These are phyloP conservation scores for Selenicereus undatus DNA, from an alignment of 148 eudicot species.

Conservation along the genomic window DNA sequence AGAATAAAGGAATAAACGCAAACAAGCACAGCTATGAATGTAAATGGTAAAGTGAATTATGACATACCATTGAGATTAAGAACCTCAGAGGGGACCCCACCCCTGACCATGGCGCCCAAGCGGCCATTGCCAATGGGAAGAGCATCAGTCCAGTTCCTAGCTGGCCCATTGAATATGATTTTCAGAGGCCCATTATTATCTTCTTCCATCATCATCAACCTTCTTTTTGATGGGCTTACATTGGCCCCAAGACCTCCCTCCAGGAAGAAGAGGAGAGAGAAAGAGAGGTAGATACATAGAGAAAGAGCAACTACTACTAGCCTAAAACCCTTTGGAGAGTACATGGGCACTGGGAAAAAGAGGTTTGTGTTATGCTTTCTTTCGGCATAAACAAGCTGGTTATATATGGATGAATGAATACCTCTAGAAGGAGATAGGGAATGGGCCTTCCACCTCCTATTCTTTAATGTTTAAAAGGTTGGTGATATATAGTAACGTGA, in stretches of 20 bases:
- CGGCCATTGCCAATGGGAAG: slow-evolving; percentile 81
- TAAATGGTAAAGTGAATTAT: no score
- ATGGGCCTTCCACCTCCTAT: background rate
- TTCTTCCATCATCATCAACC: slow-evolving; percentile 1
- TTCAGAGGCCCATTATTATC: slow-evolving; percentile 36
- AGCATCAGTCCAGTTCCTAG: slow-evolving; percentile 87
- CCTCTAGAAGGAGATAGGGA: background rate
- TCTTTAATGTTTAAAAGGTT: background rate
- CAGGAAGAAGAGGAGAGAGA: slow-evolving; percentile 14
- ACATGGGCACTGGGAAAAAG: background rate
- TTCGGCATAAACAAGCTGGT: no score
- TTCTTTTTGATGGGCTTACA: slow-evolving; percentile 33
- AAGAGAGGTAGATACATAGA: slow-evolving; percentile 10
- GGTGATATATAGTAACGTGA: no score
- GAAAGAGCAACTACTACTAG: background rate
- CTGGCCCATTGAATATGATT: slow-evolving; percentile 50
- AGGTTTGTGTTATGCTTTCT: background rate
- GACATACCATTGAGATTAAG: slow-evolving; percentile 73
- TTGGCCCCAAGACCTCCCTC: slow-evolving; percentile 31
- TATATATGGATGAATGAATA: background rate
- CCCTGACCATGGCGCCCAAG: slow-evolving; percentile 87
- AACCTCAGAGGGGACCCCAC: slow-evolving; percentile 52
- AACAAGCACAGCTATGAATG: no score
- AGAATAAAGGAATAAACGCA: no score
- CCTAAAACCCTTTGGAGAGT: background rate